Conservation (phyloP, 1,139 yeast species). For the Kazachstania sp. region DNA sequence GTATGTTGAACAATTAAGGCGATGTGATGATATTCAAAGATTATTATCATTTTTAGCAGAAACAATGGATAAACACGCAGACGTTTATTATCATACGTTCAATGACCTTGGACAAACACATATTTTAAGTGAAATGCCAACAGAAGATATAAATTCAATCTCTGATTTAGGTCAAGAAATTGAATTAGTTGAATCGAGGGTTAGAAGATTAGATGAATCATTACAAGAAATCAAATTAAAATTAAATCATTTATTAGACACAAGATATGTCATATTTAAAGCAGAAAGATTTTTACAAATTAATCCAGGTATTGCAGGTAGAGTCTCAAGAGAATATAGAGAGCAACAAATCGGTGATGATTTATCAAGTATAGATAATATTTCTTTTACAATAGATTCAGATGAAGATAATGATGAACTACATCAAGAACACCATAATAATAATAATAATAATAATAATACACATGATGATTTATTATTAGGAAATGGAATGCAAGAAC, state of each 20-base stretch:
- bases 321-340: slow-evolving; percentile 17
- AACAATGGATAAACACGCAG: slow-evolving; percentile 35
- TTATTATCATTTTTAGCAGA: slow-evolving; percentile 46
- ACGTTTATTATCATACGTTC: slow-evolving; percentile 21
- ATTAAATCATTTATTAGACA: slow-evolving; percentile 36
- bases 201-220: slow-evolving; percentile 39
- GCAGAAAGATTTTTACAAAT: slow-evolving; percentile 36
- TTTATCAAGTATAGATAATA: slow-evolving; percentile 21
- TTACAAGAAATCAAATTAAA: slow-evolving; percentile 34
- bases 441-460: background rate
- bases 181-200: slow-evolving; percentile 36
- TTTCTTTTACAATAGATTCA: slow-evolving; percentile 20
- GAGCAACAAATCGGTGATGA: slow-evolving; percentile 17
- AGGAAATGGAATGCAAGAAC: slow-evolving; percentile 24
- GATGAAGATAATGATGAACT: slow-evolving; percentile 6
- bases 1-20: slow-evolving; percentile 60
- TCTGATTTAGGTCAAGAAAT: slow-evolving; percentile 38
- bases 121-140: slow-evolving; percentile 16
- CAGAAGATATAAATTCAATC: slow-evolving; percentile 34
- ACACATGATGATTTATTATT: background rate
- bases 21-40: slow-evolving; percentile 60
- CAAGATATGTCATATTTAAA: slow-evolving; percentile 42
- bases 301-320: slow-evolving; percentile 27
- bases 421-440: slow-evolving; percentile 4
- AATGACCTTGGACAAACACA: slow-evolving; percentile 16